Percentiles rank a stretch among this genome's conserved stretches.
These are phyloP conservation scores for Coemansia umbellata DNA, from an alignment of 192 early-diverging fungal species.

Conservation along the genomic window DNA sequence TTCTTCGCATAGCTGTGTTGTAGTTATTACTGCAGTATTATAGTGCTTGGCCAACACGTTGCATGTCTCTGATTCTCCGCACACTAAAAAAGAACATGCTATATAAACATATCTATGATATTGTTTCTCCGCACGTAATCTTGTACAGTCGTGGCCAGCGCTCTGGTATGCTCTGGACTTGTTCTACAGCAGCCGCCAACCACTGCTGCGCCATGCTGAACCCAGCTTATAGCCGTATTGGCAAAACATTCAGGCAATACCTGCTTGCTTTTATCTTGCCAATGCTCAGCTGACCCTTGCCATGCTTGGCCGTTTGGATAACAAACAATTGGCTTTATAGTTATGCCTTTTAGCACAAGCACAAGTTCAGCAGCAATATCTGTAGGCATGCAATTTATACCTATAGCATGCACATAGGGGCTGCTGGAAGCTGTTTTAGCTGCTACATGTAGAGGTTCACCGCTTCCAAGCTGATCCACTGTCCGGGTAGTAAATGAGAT, in stretches of 20 bases:
- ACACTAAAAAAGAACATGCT: background rate
- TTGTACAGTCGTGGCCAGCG: background rate
- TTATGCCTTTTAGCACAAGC: background rate
- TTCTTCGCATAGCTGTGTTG: no score
- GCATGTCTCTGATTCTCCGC: background rate
- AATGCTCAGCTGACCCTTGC: constrained; percentile 28
- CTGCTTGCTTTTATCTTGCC: constrained; percentile 13
- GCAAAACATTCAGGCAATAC: constrained; percentile 35
- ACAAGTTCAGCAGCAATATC: constrained; percentile 1
- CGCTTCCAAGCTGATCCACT: constrained; percentile 32
- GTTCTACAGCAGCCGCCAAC: constrained; percentile 64
- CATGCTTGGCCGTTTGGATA: constrained; percentile 59
- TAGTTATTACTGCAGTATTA: no score
- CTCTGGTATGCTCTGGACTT: constrained; percentile 50
- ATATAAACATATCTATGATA: background rate
- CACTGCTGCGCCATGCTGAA: constrained; percentile 37
- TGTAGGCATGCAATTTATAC: constrained; percentile 61
- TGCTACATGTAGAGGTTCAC: constrained; percentile 50
- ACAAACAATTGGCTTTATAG: constrained; percentile 39
- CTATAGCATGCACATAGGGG: constrained; percentile 48
- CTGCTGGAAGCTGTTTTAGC: constrained; percentile 20
- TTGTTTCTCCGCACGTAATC: background rate
- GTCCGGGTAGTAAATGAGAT: constrained; percentile 57
- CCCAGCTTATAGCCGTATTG: no score
- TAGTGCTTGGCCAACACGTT: no score